phyloP scores from a whole-genome alignment of 2,329 filamentous ascomycete species.

The Orbilia brochopaga region DNA sequence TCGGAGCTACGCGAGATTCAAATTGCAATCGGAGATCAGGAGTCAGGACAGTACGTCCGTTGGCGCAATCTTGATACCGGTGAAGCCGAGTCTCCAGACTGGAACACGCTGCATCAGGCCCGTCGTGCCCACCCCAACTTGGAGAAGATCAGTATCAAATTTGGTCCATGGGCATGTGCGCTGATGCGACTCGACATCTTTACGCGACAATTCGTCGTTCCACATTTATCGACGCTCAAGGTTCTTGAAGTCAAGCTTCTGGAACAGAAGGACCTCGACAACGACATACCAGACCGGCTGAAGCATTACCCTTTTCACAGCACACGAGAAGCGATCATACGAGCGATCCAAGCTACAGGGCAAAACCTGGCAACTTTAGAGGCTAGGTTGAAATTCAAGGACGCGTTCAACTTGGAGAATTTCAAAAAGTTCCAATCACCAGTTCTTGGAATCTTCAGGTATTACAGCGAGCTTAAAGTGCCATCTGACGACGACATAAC shows the following conservation, averaged over 20 bases:
- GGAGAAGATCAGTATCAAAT: slow-evolving; percentile 1
- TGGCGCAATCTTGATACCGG: background rate
- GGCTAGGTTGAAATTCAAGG: background rate
- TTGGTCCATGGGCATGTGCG: slow-evolving; percentile 8
- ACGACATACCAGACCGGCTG: background rate
- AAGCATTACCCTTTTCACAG: slow-evolving; percentile 18
- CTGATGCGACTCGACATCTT: slow-evolving; percentile 17
- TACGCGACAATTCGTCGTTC: background rate
- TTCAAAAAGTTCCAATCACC: background rate
- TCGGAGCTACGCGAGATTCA: background rate
- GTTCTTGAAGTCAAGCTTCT: slow-evolving; percentile 11
- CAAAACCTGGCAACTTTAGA: background rate
- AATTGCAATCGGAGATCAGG: slow-evolving; percentile 7
- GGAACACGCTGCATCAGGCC: background rate
- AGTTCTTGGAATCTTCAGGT: slow-evolving; percentile 16
- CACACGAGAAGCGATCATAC: slow-evolving; percentile 11
- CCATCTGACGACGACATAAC: slow-evolving; percentile 16
- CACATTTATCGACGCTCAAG: background rate
- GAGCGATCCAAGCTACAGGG: background rate
- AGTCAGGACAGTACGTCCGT: background rate
- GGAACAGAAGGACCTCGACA: background rate
- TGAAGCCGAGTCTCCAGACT: slow-evolving; percentile 13
- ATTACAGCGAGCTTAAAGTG: slow-evolving; percentile 13
- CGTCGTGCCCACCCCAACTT: slow-evolving; percentile 2
- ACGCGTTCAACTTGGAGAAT: background rate